Evolutionary conservation across 164 flowering plant genomes (phyloP), one percentile per base, ranked within the genome.

Genomic region (grape (Vitis vinifera)): DNA sequence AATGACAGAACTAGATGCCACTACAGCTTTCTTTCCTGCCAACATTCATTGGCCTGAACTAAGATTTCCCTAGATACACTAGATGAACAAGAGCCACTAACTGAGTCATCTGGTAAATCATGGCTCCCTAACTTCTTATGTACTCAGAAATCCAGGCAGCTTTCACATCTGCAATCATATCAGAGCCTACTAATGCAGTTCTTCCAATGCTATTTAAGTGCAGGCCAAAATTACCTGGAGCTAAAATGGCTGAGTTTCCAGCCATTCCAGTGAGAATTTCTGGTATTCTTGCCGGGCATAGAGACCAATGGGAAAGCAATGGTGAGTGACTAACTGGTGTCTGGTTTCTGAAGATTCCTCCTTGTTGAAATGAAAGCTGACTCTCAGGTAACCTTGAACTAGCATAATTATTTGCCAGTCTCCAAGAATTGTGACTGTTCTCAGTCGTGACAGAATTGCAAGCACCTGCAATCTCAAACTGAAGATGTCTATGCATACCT

Each of bases 401-500:
- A 15, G 66, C 55, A 13, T 29, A 17, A 13, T 50, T 47, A 29
- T 17, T 44, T 37, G 27, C 47, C 55, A 15, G 13, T 8, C 16
- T 64, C 10, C 30, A n/a, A 59, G 51, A 30, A 58, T n/a, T 59
- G 9, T 64, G 37, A 49, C 49, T 51, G 58, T 67, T 31, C 50
- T 15, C 1, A 53, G n/a, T 5, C 15, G 53, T 51, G 63, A 14
- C 19, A 14, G 5, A 3, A 23, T 50, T 48, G 66, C 48, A 17
- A 16, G 57, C 69, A 15, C 2, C 8, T 19, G 69, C 59, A n/a
- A 57, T 30, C 12, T 65, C 76, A 62, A 68, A 76, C 27, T 68
- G 68, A 51, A 76, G 73, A 64, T 72, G 67, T 50, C 76, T 55
- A 51, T 67, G 67, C 14, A 57, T 65, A 4, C 70, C 59, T 9